Evolutionary conservation across 2,329 filamentous ascomycete genomes (phyloP), one percentile per base, ranked within the genome.

Genomic region (Rugonectria rugulosa): DNA sequence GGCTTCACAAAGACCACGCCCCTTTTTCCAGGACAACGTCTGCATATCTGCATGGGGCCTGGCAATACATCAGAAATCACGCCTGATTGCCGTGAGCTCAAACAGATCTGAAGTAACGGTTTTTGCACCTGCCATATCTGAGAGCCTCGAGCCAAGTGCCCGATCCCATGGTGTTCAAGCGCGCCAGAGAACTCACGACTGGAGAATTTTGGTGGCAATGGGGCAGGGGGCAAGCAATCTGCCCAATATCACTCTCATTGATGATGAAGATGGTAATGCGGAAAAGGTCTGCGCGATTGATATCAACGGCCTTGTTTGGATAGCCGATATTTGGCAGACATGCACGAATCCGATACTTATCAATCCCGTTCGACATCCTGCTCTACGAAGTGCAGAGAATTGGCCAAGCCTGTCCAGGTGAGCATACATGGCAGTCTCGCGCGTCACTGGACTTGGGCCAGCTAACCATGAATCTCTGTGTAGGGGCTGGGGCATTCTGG

Each of bases 41-140:
- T 84, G 85, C 2, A 77, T 75, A 20, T 94, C 91, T 56, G 94
- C 93, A 3, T 99, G 95, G 95, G 95, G 94, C 0, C 74, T 97
- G 42, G 89, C 92, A 7, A 82, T 97, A 10, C 94, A 98, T 71
- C 82, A 85, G 58, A 78, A 87, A 59, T 91, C 91, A n/a, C 86
- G 93, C 0, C 78, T 97, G 58, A 89, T 99, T 59, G 95, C 94
- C 1, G 88, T 96, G 32, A 91, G 90, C 64, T 87, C 90, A 0
- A 99, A 99, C 70, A 83, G 81, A 4, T 68, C 70, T 46, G 80
- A 83, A 59, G 73, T 83, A 6, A 81, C 77, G 1, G 78, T 86
- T 1, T 86, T 85, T 63, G 80, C 79, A 1, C 77, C 79, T 60
- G 79, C 77, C 5, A 67, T 79, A 40, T 57, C 66, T 40, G 53